Evolutionary conservation across 208 protist species (phyloP).

Genomic region (Trypanosoma caninum): DNA sequence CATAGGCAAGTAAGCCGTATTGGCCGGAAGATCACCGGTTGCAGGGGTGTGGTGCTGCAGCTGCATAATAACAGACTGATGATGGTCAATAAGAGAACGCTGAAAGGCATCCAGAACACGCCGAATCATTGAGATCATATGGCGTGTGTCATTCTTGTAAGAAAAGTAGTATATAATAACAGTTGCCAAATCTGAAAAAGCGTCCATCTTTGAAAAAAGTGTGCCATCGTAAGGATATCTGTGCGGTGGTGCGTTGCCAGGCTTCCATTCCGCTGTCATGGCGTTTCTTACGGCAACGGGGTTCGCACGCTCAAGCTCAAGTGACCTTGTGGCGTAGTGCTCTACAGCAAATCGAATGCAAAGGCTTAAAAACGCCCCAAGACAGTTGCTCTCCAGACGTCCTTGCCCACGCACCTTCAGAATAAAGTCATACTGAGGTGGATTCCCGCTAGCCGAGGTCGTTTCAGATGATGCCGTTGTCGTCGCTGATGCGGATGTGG

Average conservation of each 20-base stretch:
- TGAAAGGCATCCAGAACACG: conserved; percentile 73
- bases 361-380: conserved; percentile 80
- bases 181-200: conserved; percentile 92
- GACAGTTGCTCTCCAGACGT: conserved; percentile 78
- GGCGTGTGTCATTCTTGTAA: conserved; percentile 48
- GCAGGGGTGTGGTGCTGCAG: conserved; percentile 22
- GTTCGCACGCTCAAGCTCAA: conserved; percentile 73
- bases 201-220: conserved; percentile 82
- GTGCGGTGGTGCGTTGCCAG: conserved; percentile 65
- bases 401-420: conserved; percentile 73
- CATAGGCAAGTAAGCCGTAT: conserved; percentile 54
- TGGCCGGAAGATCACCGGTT: conserved; percentile 36
- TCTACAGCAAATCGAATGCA: conserved; percentile 87
- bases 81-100: conserved; percentile 68
- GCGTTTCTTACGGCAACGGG: conserved; percentile 8
- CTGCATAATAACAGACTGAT: conserved; percentile 53
- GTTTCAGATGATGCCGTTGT: conserved; percentile 6
- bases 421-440: conserved; percentile 63
- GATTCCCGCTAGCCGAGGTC: conserved; percentile 21
- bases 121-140: conserved; percentile 66
- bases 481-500: not conserved
- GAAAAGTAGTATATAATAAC: conserved; percentile 88
- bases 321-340: conserved; percentile 74
- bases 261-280: conserved; percentile 31
- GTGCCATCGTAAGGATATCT: conserved; percentile 54